Conservation (phyloP, 345 rosid genomes). For the Rhizophora mangle region DNA sequence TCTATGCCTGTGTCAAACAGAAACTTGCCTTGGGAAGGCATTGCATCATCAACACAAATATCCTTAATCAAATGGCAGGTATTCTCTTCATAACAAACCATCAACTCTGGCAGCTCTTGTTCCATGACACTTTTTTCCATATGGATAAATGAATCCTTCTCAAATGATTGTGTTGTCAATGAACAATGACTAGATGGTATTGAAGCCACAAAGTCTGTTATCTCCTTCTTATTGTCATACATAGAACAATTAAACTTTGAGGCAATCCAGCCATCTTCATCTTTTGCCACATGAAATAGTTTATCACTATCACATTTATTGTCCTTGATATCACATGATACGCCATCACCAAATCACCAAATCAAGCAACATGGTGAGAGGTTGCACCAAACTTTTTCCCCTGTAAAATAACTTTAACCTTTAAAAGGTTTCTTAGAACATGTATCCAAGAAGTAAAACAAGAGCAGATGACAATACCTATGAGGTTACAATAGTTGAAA, state of each 20-base stretch:
- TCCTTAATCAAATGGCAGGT: constrained; percentile 61
- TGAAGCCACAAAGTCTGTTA: not conserved
- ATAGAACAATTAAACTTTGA: not conserved
- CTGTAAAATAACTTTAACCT: constrained; percentile 53
- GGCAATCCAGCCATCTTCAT: constrained; percentile 1
- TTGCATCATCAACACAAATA: constrained; percentile 70
- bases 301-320: not conserved
- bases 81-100: constrained; percentile 65
- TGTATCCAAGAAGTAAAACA: constrained; percentile 32
- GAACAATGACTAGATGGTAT: not conserved
- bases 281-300: not conserved
- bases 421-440: constrained; percentile 39
- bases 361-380: too few species aligned
- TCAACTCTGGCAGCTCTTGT: constrained; percentile 56
- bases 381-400: too few species aligned
- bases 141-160: too few species aligned
- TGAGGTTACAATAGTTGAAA: not conserved
- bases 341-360: not conserved
- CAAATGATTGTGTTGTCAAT: not conserved
- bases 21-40: constrained; percentile 52
- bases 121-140: constrained; percentile 12
- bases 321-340: not conserved
- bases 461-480: not conserved
- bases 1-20: constrained; percentile 39
- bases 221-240: not conserved